Percentiles rank a stretch among this genome's conserved stretches.
These are phyloP conservation scores for Skeletonema grethae DNA, from an alignment of 108 stramenopile genomes.

Conservation along the genomic window DNA sequence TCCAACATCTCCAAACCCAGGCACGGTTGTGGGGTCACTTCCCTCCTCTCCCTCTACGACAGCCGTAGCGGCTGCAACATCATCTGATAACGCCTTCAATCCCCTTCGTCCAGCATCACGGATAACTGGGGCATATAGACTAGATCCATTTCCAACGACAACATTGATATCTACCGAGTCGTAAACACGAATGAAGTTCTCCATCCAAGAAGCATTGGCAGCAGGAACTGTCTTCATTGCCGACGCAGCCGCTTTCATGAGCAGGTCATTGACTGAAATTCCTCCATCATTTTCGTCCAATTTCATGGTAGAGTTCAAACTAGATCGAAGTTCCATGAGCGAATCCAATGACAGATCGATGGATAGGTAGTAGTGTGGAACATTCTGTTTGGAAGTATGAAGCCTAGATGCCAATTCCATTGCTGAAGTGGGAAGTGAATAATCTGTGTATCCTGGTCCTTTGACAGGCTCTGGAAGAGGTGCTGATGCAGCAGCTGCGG, in stretches of 20 bases:
- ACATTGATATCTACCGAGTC: conserved; percentile 94
- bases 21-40: conserved; percentile 25
- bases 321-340: conserved; percentile 77
- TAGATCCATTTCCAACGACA: conserved; percentile 79
- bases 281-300: conserved; percentile 61
- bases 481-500: conserved; percentile 35
- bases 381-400: conserved; percentile 84
- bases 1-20: conserved; percentile 61
- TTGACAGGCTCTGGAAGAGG: conserved; percentile 35
- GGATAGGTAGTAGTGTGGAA: conserved; percentile 98
- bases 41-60: conserved; percentile 37
- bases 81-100: conserved; percentile 71
- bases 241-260: conserved; percentile 92
- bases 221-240: conserved; percentile 87
- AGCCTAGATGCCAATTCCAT: conserved; percentile 82
- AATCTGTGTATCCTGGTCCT: conserved; percentile 53
- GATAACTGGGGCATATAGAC: conserved; percentile 89
- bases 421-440: conserved; percentile 62
- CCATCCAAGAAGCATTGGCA: conserved; percentile 93
- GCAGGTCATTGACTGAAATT: conserved; percentile 89
- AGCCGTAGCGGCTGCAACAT: conserved; percentile 44
- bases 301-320: conserved; percentile 69
- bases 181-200: conserved; percentile 82
- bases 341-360: conserved; percentile 87
- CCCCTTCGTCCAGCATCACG: conserved; percentile 80